Percentiles rank a stretch among this genome's conserved stretches.
Evolutionary conservation across 129 eudicot species (phyloP).

Genomic region (Calendula officinalis): DNA sequence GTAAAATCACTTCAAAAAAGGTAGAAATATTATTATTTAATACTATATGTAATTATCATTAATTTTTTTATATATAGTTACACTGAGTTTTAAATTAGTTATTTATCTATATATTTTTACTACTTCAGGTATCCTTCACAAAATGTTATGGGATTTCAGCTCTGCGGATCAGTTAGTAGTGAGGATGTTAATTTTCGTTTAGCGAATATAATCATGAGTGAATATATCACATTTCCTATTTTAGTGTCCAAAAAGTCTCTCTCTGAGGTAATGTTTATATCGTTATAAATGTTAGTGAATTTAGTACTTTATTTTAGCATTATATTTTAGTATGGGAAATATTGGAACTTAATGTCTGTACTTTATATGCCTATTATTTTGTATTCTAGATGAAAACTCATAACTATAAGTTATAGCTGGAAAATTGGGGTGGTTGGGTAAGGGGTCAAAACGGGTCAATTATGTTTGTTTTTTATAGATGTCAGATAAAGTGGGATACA

Average conservation of each 20-base stretch:
- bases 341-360: too few species aligned
- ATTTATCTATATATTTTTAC: constrained; percentile 10
- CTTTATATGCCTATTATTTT: neutral
- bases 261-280: constrained; percentile 51
- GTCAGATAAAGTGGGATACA: constrained; percentile 55
- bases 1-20: constrained; percentile 84
- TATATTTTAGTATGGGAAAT: too few species aligned
- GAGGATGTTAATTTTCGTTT: constrained; percentile 34
- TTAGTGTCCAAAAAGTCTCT: constrained; percentile 47
- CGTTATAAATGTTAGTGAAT: constrained; percentile 16
- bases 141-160: constrained; percentile 63
- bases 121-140: constrained; percentile 67
- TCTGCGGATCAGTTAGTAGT: constrained; percentile 35
- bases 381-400: neutral
- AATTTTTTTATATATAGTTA: constrained; percentile 22
- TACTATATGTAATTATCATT: constrained; percentile 26
- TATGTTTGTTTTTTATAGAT: constrained; percentile 34
- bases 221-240: constrained; percentile 75
- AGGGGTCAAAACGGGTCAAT: too few species aligned
- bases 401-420: constrained; percentile 31
- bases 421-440: too few species aligned
- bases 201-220: constrained; percentile 44
- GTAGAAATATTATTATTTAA: constrained; percentile 36
- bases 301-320: neutral
- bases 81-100: neutral